These are phyloP conservation scores for Trichoderma sp. DNA, from an alignment of 2,329 filamentous ascomycete genomes.

Conservation along the genomic window DNA sequence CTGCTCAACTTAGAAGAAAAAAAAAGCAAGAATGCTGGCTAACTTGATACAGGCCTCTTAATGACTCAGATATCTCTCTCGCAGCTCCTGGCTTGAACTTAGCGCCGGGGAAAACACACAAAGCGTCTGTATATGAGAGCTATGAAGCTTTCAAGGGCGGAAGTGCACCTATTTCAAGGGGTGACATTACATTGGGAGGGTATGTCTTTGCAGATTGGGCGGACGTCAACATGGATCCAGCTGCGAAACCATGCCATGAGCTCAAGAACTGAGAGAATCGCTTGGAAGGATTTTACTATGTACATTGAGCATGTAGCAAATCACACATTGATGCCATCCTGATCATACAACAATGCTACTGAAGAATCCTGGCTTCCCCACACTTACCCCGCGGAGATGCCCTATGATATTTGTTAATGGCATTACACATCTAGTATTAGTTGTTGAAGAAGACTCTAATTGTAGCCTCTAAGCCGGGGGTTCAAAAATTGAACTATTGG, in stretches of 20 bases:
- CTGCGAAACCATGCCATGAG: background rate
- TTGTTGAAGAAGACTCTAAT: background rate
- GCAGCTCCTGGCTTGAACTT: too few relatives aligned
- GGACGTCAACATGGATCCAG: background rate
- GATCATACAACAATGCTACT: background rate
- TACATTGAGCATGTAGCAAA: background rate
- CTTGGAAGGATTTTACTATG: background rate
- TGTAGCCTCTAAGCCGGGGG: background rate
- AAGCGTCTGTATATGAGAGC: background rate
- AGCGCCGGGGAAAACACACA: too few relatives aligned
- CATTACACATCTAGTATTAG: background rate
- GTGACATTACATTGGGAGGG: background rate
- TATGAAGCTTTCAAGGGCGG: background rate
- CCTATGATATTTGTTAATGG: background rate
- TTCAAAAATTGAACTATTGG: background rate
- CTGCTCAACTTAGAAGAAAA: too few relatives aligned
- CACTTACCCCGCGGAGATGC: background rate
- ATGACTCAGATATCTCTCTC: too few relatives aligned
- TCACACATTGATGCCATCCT: background rate
- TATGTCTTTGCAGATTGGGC: background rate
- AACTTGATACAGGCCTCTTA: too few relatives aligned
- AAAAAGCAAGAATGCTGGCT: too few relatives aligned
- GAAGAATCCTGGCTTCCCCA: background rate
- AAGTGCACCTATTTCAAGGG: background rate
- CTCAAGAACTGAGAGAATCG: slow-evolving; percentile 36